Evolutionary conservation across 352 stramenopile species (phyloP).

Genomic region (Peronosclerospora sorghi): DNA sequence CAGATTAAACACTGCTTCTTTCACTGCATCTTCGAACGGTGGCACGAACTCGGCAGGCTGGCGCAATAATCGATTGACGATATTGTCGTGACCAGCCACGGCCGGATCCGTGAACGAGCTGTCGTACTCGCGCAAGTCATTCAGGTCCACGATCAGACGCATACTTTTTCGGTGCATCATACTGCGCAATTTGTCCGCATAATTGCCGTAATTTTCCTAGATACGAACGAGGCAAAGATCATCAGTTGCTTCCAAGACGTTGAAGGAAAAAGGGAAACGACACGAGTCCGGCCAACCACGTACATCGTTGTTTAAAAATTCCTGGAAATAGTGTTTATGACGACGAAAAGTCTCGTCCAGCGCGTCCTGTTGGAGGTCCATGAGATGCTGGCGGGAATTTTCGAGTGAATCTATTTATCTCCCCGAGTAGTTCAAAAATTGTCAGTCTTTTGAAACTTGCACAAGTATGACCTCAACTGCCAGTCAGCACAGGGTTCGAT

Average conservation of each 20-base stretch:
- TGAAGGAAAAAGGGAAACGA: not conserved
- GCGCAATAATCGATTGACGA: constrained; percentile 57
- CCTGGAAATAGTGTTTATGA: constrained; percentile 84
- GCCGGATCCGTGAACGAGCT: too few relatives aligned
- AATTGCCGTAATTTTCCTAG: constrained; percentile 65
- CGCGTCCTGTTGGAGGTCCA: constrained; percentile 79
- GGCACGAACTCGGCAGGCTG: constrained; percentile 76
- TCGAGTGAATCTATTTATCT: too few relatives aligned
- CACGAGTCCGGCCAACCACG: too few relatives aligned
- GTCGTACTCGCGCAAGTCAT: constrained; percentile 88
- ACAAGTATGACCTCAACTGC: too few relatives aligned
- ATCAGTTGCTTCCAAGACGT: not conserved
- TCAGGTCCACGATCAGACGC: constrained; percentile 82
- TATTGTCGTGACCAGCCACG: constrained; percentile 54
- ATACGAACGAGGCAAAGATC: not conserved
- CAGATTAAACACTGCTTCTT: constrained; percentile 71
- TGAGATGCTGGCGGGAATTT: too few relatives aligned
- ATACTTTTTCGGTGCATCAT: too few relatives aligned
- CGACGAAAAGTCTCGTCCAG: too few relatives aligned
- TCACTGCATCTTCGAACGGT: constrained; percentile 75
- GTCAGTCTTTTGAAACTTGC: too few relatives aligned
- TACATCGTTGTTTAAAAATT: constrained; percentile 73
- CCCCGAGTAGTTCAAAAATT: too few relatives aligned
- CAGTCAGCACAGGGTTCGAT: too few relatives aligned
- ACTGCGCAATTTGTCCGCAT: constrained; percentile 72